Evolutionary conservation across 2,329 filamentous ascomycete genomes (phyloP), one percentile per base, ranked within the genome.

Genomic region (Ophiostoma angusticollis): DNA sequence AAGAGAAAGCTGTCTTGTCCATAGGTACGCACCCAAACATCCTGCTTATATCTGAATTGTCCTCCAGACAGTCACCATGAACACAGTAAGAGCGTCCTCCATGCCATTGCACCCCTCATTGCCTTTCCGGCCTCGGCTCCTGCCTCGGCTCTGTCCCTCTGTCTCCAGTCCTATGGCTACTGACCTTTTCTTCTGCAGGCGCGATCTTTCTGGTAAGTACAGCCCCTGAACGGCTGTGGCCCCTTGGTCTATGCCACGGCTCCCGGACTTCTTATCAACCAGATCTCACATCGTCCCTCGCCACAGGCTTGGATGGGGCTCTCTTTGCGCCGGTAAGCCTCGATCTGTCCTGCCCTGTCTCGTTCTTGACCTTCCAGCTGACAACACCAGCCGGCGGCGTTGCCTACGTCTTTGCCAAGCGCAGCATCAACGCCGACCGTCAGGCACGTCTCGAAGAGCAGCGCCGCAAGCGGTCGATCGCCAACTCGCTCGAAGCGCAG

Each of bases 391-490:
- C 87, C 49, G 91, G 89, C 55, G 91, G 77, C 48, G 84, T 80
- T 47, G 86, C 89, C 53, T 98, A 96, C 69, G 86, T 84, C 67
- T 94, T 95, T 58, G 91, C 91, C 47, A 98, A 98, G 70, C 73
- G 76, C 55, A 80, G 79, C 59, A 93, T 98, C 71, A 94, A 95
- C 57, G 83, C 83, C 50, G 86, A 95, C 61, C 83, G 89, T 47
- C 70, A 74, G 45, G 66, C 74, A 44, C 76, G 84, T 52, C 74
- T 81, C 48, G 72, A 81, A 51, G 77, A 81, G 45, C 71, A 68
- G 42, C 69, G 72, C 40, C 63, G 74, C 50, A 78, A 80, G 63
- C 79, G 71, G 63, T 71, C 70, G 42, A 62, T 67, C 50, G 63
- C 68, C 29, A 61, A 70, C 19, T 65, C 66, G n/a, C 59, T 77